Base-by-base conservation (phyloP, 805 yeast species). In the Starmerella ratchasimensis region DNA sequence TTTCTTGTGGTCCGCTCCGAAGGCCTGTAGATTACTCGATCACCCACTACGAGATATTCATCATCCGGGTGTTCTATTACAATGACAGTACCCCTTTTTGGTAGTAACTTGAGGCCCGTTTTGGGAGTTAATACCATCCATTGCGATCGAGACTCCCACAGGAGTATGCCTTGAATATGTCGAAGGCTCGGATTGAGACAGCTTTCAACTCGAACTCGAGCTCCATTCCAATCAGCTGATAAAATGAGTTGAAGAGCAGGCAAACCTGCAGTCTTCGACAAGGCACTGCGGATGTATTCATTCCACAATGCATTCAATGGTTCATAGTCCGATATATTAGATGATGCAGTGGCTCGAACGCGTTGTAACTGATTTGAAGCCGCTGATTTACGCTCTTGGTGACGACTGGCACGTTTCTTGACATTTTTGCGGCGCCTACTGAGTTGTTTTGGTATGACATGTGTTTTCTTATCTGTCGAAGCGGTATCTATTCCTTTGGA, bases 1-100 rank as follows among this genome's bases (percentile, higher is more conserved):
- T 86, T 83, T 50, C 80, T 72, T 18, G 77, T 80, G 0, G 93
- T 74, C 41, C 97, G 65, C 49, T 86, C 96, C 8, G 72, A 72
- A 29, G 86, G 67, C 54, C 93, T 67, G 43, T 76, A 70, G 43
- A 74, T 72, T 47, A 86, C 69, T 42, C 96, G 63, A 30, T 83
- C 77, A 1, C 97, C 97, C 8, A 84, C 76, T 68, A 81, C 80
- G 15, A 68, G 69, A 13, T 75, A 47, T 17, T 61, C 58, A 1
- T 64, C 64, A 7, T 41, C 45, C 4, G 28, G 15, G 14, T n/a
- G 19, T 3, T 3, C 10, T 4, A 15, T 69, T 41, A 80, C 64
- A 57, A 86, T 82, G 3, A 73, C 56, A 0, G 82, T 63, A 2
- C 80, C 80, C 38, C 65, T 67, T 53, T 86, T 86, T 25, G 76